Base-by-base conservation (phyloP, 495 filamentous ascomycete species). In the Talaromyces nanjingensis region DNA sequence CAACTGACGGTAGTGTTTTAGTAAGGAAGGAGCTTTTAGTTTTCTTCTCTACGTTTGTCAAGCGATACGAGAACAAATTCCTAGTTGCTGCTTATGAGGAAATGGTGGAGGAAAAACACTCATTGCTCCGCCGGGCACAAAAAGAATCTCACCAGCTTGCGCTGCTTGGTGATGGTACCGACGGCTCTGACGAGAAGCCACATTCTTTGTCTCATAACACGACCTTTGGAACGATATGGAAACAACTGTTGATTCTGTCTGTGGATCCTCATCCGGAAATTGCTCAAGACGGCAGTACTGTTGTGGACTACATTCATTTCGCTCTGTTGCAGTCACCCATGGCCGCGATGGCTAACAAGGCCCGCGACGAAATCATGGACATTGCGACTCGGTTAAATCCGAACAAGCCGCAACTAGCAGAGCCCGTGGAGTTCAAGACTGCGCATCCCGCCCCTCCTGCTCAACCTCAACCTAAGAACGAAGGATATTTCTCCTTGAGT, bases 261-360 rank as follows among this genome's bases (percentile, higher is more conserved):
- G 91, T 96, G 29, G 94, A 98, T 67, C 93, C 94, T 24, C 92
- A 97, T 71, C 94, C 94, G 8, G 92, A 98, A 65, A 90, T 97
- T 33, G 90, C 93, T 53, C 85, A 89, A 67, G 87, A 92, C 72
- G 94, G 92, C 6, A 84, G 83, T 12, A 82, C 87, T 31, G 84
- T 97, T 45, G 83, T 96, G 25, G 94, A 98, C 70, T 89, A 89
- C 67, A 84, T 98, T 49, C 88, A 98, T 68, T 78, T 87, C 34
- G 80, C 84, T 2, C 77, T 98, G 18, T 70, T 97, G 5, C 81
- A 90, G 27, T 97, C 93, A 2, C 83, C 90, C 6, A 82, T 97
- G 62, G 88, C 86, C 24, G 65, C 78, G 11, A 78, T 87, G 53
- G 87, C 91, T 49, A 88, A 90, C 67, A 79, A 76, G 37, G 71